Evolutionary conservation across 75 land plant species (phyloP), one percentile per base, ranked within the genome.

Genomic region (Isoetes taiwanensis): DNA sequence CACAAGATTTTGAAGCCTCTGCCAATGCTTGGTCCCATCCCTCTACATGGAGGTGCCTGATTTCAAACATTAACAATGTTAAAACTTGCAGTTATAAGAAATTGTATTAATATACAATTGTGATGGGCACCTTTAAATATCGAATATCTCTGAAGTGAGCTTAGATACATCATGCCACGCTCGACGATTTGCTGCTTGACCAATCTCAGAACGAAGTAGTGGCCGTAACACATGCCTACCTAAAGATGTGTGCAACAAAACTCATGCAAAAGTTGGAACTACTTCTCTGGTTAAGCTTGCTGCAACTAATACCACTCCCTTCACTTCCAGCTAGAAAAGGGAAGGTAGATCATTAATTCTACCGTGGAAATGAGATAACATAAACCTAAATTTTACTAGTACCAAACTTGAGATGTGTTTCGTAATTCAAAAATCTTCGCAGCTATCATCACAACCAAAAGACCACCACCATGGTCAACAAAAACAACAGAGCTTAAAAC

Each of bases 381-480:
- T n/a, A n/a, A n/a, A n/a, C n/a, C n/a, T n/a, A n/a, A n/a, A n/a
- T n/a, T n/a, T n/a, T n/a, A n/a, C n/a, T n/a, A 29, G 12, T 41
- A 59, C 12, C 64, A 31, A 20, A 71, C 74, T 57, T 59, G 72
- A 2, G 28, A 24, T 30, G 41, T 34, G 26, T 61, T 57, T 29
- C 11, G 61, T 28, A 56, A 74, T 11, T 73, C 40, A 23, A 64
- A 62, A 24, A 72, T 61, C 63, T 46, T 88, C 53, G 83, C 81
- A 17, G 85, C 90, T 37, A 90, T 85, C 71, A 76, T 84, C 33
- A 88, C 57, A 3, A 76, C 90, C 65, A 88, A 85, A 26, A 85
- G 59, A 3, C 95, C 95, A 77, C 85, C 95, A 66, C 82, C 90
- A 77, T 88, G 95, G 25, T 90, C 95, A 54, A 88, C 78, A 50